Percentiles rank a stretch among this genome's conserved stretches.
Conservation (phyloP, 2,329 filamentous ascomycete species). For the Plenodomus lindquistii region DNA sequence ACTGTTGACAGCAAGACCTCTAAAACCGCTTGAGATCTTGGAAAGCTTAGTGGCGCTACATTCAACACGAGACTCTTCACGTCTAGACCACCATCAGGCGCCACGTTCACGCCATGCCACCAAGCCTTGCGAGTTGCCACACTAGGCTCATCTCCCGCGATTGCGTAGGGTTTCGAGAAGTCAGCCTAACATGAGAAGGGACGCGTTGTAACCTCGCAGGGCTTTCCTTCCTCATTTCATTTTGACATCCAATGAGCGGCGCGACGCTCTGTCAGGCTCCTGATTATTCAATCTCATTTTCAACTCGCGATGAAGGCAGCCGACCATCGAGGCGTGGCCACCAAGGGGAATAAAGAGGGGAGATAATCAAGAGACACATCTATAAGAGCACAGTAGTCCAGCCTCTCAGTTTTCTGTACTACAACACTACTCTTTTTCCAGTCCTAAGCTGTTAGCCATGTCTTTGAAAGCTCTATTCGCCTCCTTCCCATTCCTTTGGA, state of each 20-base stretch:
- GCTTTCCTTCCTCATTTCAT: slow-evolving; percentile 19
- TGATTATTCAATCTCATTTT: slow-evolving; percentile 18
- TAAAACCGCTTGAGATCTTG: slow-evolving; percentile 10
- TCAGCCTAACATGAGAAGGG: slow-evolving; percentile 10
- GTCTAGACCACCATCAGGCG: slow-evolving; percentile 25
- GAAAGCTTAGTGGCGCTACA: slow-evolving; percentile 11
- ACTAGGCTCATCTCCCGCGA: slow-evolving; percentile 30
- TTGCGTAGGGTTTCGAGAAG: slow-evolving; percentile 8
- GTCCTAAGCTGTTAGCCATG: slow-evolving; percentile 13
- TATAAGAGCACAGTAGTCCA: slow-evolving; percentile 16
- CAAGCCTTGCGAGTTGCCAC: slow-evolving; percentile 25
- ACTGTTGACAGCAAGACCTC: slow-evolving; percentile 2
- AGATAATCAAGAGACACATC: not conserved
- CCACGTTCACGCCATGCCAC: slow-evolving; percentile 21
- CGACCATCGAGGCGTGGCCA: slow-evolving; percentile 4
- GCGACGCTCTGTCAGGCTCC: not conserved
- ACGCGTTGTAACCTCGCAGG: slow-evolving; percentile 23
- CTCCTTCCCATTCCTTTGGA: slow-evolving; percentile 26
- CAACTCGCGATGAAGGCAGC: slow-evolving; percentile 6
- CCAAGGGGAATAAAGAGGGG: slow-evolving; percentile 5
- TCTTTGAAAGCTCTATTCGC: slow-evolving; percentile 15
- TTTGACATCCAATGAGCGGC: slow-evolving; percentile 18
- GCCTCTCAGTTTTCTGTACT: slow-evolving; percentile 3
- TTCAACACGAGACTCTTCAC: slow-evolving; percentile 13
- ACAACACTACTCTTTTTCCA: slow-evolving; percentile 5